Conservation (phyloP, 768 basidiomycete species). For the Thelephora aurantiotincta region DNA sequence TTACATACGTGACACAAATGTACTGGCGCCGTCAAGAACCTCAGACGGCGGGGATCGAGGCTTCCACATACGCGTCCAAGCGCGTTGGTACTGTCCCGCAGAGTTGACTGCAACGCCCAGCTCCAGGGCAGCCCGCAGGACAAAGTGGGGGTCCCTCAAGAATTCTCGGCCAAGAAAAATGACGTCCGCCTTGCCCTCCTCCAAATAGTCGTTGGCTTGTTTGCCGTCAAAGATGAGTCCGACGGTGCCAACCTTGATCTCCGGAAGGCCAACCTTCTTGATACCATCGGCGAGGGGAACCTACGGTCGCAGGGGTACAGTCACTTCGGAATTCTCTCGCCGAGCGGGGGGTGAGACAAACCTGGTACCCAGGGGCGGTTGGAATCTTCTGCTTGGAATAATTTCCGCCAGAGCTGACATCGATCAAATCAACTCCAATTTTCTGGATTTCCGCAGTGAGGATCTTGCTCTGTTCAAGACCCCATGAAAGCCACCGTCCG, state of each 20-base stretch:
- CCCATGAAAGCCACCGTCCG: constrained; percentile 56
- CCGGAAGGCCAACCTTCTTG: constrained; percentile 39
- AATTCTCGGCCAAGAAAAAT: constrained; percentile 56
- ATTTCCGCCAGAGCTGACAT: constrained; percentile 49
- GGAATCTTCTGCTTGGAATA: constrained; percentile 45
- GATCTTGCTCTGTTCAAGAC: constrained; percentile 59
- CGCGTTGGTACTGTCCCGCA: constrained; percentile 60
- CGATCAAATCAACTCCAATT: constrained; percentile 64
- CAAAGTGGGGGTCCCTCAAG: constrained; percentile 52
- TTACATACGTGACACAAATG: no score
- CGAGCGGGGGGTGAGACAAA: constrained; percentile 10
- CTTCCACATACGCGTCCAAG: constrained; percentile 29
- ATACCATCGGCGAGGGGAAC: constrained; percentile 56
- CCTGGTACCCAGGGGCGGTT: constrained; percentile 48
- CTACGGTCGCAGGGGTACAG: constrained; percentile 16
- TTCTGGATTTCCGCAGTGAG: constrained; percentile 40
- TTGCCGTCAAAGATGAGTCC: constrained; percentile 56
- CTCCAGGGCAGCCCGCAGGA: constrained; percentile 43
- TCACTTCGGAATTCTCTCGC: background rate
- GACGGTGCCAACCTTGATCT: constrained; percentile 44
- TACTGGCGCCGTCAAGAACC: no score
- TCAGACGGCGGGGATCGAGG: background rate
- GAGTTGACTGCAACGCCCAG: constrained; percentile 53
- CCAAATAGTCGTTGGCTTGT: constrained; percentile 47
- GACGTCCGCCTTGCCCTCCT: constrained; percentile 53